Evolutionary conservation across 176 grass and related monocot genomes (phyloP).

Genomic region (Otatea glauca): DNA sequence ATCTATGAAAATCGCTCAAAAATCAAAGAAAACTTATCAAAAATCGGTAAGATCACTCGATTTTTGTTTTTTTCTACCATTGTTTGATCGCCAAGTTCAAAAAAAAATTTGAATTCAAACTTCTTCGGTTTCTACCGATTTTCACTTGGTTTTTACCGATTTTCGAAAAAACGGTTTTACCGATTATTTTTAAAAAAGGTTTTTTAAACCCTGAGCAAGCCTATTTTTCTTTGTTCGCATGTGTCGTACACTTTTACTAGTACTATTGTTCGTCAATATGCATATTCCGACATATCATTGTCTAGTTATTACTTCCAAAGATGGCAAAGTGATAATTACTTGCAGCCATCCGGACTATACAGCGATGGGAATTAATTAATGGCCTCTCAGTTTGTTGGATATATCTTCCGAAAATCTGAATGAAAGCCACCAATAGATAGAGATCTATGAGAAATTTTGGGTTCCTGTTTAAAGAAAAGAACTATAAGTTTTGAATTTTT

Average conservation of each 20-base stretch:
- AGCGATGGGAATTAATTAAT: neutral
- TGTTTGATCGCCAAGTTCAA: too few species aligned
- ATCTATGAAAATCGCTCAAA: too few species aligned
- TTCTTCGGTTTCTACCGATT: too few species aligned
- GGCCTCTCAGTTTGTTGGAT: neutral
- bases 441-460: neutral
- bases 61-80: too few species aligned
- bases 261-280: neutral
- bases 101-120: too few species aligned
- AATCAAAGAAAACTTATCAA: too few species aligned
- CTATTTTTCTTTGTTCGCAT: neutral
- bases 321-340: neutral
- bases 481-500: neutral
- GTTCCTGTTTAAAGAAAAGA: neutral
- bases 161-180: too few species aligned
- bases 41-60: too few species aligned
- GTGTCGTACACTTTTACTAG: neutral
- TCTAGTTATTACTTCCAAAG: neutral
- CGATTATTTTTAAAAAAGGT: too few species aligned
- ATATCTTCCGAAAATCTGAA: too few species aligned
- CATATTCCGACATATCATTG: neutral
- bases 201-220: too few species aligned
- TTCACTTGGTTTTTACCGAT: too few species aligned
- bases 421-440: neutral
- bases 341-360: neutral